phyloP scores from a whole-genome alignment of 148 eudicot species.

The Chenopodium formosanum region DNA sequence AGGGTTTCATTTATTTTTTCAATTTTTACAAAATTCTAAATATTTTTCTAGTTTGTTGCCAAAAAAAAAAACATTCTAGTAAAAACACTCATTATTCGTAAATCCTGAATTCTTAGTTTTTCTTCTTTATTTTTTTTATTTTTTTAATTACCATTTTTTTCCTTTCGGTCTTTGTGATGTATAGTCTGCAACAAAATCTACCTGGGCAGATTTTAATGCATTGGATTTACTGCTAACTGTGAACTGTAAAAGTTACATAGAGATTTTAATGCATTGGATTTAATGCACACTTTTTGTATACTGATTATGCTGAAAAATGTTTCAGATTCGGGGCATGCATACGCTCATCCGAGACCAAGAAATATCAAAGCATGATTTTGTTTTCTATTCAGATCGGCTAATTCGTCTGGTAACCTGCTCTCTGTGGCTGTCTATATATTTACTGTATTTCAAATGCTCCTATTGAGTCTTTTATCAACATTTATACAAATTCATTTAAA shows the following conservation, averaged over 20 bases:
- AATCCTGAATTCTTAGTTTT: not conserved
- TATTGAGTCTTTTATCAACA: not conserved
- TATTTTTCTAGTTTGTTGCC: no score
- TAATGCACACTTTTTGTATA: not conserved
- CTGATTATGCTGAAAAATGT: constrained; percentile 24
- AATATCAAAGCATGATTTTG: constrained; percentile 92
- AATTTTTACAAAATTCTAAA: not conserved
- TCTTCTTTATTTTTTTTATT: no score
- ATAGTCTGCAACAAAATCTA: not conserved
- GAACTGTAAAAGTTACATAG: not conserved
- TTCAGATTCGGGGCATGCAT: constrained; percentile 98
- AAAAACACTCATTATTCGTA: not conserved
- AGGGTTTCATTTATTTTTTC: not conserved
- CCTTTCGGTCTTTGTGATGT: not conserved
- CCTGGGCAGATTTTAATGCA: no score
- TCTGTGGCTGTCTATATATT: not conserved
- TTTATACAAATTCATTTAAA: constrained; percentile 13
- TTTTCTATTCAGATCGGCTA: constrained; percentile 94
- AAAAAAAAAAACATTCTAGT: no score
- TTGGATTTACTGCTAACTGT: not conserved
- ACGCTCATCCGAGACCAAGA: constrained; percentile 89
- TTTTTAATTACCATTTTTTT: no score
- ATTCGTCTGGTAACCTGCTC: constrained; percentile 72
- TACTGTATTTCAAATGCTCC: not conserved
- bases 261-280: not conserved